Percentiles rank a stretch among this genome's conserved stretches.
Conservation (phyloP, 108 stramenopile species). For the Nitzschia sp. region DNA sequence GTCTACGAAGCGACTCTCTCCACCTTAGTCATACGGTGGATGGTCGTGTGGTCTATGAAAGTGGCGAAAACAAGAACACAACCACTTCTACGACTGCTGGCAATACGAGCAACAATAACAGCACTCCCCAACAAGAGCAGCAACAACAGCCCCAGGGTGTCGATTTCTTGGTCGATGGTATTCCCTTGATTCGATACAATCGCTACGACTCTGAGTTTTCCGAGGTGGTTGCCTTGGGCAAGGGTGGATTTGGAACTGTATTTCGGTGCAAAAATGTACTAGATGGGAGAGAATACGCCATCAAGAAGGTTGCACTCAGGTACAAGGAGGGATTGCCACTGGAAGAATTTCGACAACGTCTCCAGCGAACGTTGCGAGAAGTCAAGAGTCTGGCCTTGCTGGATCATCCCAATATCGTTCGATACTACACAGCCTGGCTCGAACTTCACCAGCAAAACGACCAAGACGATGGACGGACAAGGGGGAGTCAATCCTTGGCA, state of each 20-base stretch:
- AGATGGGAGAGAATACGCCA: conserved; percentile 91
- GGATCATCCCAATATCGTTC: conserved; percentile 94
- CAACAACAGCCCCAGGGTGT: conserved; percentile 25
- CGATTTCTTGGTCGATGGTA: conserved; percentile 43
- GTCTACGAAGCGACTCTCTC: conserved; percentile 5
- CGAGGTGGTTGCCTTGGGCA: conserved; percentile 73
- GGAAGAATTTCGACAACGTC: conserved; percentile 57
- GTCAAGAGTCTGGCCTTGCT: conserved; percentile 90
- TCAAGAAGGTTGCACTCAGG: conserved; percentile 88
- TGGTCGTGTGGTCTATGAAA: conserved; percentile 1
- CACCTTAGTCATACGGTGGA: neutral
- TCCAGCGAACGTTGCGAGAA: conserved; percentile 92
- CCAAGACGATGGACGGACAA: neutral
- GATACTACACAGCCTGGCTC: conserved; percentile 97
- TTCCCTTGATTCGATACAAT: conserved; percentile 81
- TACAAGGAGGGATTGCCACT: conserved; percentile 19
- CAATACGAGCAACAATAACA: neutral
- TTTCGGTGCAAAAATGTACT: conserved; percentile 76
- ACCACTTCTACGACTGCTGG: conserved; percentile 1
- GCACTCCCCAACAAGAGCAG: neutral
- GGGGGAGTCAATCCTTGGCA: neutral
- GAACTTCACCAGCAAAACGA: conserved; percentile 63
- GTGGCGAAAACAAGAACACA: neutral
- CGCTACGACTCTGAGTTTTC: conserved; percentile 82
- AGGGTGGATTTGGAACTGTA: conserved; percentile 91